A percentile compares a stretch with the other conserved stretches of the same genome.
These are phyloP conservation scores for Camellia sinensis DNA, from an alignment of 148 eudicot species.

Conservation along the genomic window DNA sequence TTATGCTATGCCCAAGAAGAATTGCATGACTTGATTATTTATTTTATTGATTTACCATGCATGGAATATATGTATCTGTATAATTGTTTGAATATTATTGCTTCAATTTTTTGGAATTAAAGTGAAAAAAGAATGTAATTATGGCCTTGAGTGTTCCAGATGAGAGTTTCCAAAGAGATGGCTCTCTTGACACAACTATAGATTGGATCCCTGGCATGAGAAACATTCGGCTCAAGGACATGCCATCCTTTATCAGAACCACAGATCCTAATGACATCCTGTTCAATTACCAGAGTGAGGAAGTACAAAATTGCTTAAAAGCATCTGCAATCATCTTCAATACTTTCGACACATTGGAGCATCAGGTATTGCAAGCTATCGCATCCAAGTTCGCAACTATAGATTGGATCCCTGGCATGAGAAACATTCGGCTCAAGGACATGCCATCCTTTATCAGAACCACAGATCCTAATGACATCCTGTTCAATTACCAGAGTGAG, in stretches of 20 bases:
- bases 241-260: conserved; percentile 4
- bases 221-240: neutral
- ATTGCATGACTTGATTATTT: too few relatives aligned
- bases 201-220: conserved; percentile 8
- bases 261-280: neutral
- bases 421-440: neutral
- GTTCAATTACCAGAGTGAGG: neutral
- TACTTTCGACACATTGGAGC: neutral
- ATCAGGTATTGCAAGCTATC: neutral
- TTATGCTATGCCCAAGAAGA: too few relatives aligned
- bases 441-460: conserved; percentile 1
- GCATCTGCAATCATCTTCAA: conserved; percentile 9
- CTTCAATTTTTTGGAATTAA: too few relatives aligned
- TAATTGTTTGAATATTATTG: too few relatives aligned
- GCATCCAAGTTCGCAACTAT: neutral
- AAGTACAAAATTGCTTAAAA: conserved; percentile 1
- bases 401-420: conserved; percentile 8
- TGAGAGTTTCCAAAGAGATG: neutral
- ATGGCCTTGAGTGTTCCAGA: neutral
- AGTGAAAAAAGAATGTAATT: too few relatives aligned
- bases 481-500: neutral
- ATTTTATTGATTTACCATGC: too few relatives aligned
- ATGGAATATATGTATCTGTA: too few relatives aligned
- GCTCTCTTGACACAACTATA: neutral
- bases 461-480: neutral